These are phyloP conservation scores for Marchantia paleacea DNA, from an alignment of 225 moss, liverwort and hornwort species.

Conservation along the genomic window DNA sequence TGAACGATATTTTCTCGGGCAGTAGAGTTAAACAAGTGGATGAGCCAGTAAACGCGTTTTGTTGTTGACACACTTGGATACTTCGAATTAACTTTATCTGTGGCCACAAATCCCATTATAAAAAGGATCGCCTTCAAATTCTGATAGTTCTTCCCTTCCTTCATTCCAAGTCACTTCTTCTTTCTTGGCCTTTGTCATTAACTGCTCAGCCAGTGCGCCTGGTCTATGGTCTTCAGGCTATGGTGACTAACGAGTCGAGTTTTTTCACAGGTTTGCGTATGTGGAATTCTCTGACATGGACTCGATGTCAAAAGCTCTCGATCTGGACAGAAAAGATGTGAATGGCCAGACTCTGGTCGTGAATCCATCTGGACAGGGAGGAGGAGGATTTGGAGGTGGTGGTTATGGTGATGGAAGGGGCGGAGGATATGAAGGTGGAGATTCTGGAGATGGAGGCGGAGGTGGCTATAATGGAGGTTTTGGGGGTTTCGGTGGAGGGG, in stretches of 20 bases:
- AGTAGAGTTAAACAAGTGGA: too few species aligned
- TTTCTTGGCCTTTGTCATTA: neutral
- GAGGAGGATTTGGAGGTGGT: constrained; percentile 29
- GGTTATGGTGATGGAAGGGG: constrained; percentile 26
- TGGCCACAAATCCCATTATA: too few species aligned
- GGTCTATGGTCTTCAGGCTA: too few species aligned
- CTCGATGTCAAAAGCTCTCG: constrained; percentile 25
- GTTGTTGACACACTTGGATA: too few species aligned
- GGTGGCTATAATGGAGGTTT: constrained; percentile 3
- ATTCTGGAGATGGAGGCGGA: neutral
- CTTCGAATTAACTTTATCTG: too few species aligned
- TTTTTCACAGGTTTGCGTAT: constrained; percentile 33
- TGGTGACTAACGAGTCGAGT: neutral
- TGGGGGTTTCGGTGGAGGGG: constrained; percentile 18
- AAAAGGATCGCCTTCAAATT: too few species aligned
- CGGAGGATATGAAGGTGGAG: constrained; percentile 33
- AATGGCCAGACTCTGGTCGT: constrained; percentile 24
- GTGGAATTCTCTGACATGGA: constrained; percentile 31
- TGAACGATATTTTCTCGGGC: too few species aligned
- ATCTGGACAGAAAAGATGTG: constrained; percentile 24
- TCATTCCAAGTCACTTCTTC: neutral
- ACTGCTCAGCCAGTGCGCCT: neutral
- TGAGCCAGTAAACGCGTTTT: too few species aligned
- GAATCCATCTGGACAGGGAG: constrained; percentile 34
- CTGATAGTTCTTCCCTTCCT: neutral